Percentiles rank a stretch among this genome's conserved stretches.
These are phyloP conservation scores for Microascus cirrosus DNA, from an alignment of 2,329 filamentous ascomycete genomes.

Conservation along the genomic window DNA sequence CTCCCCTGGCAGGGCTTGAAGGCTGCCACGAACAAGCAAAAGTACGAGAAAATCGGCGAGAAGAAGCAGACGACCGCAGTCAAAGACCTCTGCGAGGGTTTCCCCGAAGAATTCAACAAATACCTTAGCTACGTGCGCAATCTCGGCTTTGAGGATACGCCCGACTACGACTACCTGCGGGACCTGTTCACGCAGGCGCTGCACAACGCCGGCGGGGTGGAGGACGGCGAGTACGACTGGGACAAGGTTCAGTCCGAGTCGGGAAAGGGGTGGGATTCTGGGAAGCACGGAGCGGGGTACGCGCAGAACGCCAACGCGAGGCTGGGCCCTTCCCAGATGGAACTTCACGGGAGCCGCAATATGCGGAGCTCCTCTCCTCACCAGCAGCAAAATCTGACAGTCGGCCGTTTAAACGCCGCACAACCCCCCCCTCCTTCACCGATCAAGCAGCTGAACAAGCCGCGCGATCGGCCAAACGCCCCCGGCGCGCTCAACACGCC, in stretches of 20 bases:
- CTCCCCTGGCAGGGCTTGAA: constrained; percentile 65
- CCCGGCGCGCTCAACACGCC: constrained; percentile 63
- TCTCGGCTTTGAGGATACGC: constrained; percentile 94
- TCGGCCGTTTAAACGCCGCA: constrained; percentile 86
- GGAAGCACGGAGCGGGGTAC: constrained; percentile 54
- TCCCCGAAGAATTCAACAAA: constrained; percentile 95
- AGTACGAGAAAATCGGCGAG: constrained; percentile 99
- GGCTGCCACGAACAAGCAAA: constrained; percentile 78
- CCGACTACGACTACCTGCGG: constrained; percentile 94
- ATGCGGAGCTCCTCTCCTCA: constrained; percentile 54
- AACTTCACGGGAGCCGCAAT: constrained; percentile 66
- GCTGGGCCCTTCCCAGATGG: constrained; percentile 74
- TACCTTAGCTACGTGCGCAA: constrained; percentile 97
- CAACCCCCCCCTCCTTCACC: constrained; percentile 81
- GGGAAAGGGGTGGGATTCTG: constrained; percentile 78
- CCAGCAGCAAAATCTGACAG: constrained; percentile 56
- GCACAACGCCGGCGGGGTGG: constrained; percentile 87
- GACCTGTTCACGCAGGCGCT: constrained; percentile 94
- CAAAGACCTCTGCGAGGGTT: constrained; percentile 93
- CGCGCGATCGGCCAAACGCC: constrained; percentile 64
- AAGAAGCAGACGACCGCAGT: constrained; percentile 98
- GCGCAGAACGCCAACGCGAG: constrained; percentile 68
- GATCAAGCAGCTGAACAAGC: constrained; percentile 70
- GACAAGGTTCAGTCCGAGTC: constrained; percentile 83
- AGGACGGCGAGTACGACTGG: constrained; percentile 99